A percentile compares a stretch with the other conserved stretches of the same genome.
Conservation (phyloP, 2,329 filamentous ascomycete species). For the Nannizzia gypsea region DNA sequence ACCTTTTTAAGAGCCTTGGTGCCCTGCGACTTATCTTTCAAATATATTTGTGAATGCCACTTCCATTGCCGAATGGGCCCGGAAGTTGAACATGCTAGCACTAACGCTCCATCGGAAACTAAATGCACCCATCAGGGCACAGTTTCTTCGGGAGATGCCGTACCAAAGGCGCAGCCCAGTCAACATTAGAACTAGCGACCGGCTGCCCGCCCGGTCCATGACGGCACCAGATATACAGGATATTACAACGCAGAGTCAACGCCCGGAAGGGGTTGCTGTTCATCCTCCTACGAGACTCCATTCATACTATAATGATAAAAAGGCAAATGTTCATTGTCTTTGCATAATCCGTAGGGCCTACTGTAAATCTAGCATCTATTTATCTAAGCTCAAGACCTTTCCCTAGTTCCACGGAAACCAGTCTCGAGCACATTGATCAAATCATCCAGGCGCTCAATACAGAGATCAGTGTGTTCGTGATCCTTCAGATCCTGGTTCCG, state of each 20-base stretch:
- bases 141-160: no score
- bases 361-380: not conserved
- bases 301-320: not conserved
- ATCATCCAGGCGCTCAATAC: constrained; percentile 61
- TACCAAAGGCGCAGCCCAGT: not conserved
- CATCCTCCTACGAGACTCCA: not conserved
- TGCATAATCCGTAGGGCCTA: not conserved
- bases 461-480: constrained; percentile 66
- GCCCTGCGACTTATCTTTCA: not conserved
- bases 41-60: not conserved
- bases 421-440: constrained; percentile 61
- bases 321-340: not conserved
- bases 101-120: no score
- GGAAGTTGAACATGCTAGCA: not conserved
- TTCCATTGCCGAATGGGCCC: not conserved
- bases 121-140: no score
- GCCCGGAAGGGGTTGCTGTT: not conserved
- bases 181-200: not conserved
- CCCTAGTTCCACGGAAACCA: constrained; percentile 45
- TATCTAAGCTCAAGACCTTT: not conserved
- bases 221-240: not conserved
- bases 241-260: not conserved
- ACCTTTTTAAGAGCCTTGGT: not conserved
- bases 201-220: not conserved
- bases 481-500: constrained; percentile 58